phyloP scores from a whole-genome alignment of 441 rosid genomes.

The Erodium trifolium region DNA sequence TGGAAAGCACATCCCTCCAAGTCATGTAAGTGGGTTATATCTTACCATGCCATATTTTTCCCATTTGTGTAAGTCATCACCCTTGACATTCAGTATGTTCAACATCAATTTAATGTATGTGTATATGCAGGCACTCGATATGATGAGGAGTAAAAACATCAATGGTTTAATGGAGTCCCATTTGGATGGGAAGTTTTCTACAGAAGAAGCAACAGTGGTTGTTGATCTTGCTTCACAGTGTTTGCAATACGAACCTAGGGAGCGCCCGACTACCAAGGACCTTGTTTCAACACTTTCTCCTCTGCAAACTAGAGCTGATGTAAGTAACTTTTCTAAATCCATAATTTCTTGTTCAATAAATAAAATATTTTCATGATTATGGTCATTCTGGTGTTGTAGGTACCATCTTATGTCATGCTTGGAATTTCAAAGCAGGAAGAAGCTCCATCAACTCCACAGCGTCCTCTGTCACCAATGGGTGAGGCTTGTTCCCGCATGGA shows the following conservation, averaged over 20 bases:
- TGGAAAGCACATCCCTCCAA: constrained; percentile 8
- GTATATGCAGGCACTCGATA: constrained; percentile 58
- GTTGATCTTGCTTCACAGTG: constrained; percentile 63
- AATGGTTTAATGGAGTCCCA: constrained; percentile 66
- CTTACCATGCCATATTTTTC: neutral
- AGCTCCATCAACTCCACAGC: constrained; percentile 38
- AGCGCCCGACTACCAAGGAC: constrained; percentile 52
- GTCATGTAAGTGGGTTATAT: constrained; percentile 30
- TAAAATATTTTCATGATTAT: no score
- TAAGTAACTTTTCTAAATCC: constrained; percentile 21
- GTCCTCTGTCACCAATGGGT: constrained; percentile 52
- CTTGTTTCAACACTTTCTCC: constrained; percentile 51
- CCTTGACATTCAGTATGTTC: no score
- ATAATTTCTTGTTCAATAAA: no score
- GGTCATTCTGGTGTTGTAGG: constrained; percentile 31
- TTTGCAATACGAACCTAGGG: constrained; percentile 63
- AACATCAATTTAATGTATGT: neutral
- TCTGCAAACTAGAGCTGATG: constrained; percentile 53
- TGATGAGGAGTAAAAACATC: constrained; percentile 54
- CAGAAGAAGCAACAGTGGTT: constrained; percentile 57
- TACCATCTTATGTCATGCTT: constrained; percentile 47
- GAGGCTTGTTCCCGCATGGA: constrained; percentile 71
- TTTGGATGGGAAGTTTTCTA: constrained; percentile 62
- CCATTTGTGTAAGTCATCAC: no score
- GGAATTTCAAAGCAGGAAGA: constrained; percentile 38